phyloP scores from a whole-genome alignment of 2,329 filamentous ascomycete species.

The Nothophaeocryptopus gaeumannii region DNA sequence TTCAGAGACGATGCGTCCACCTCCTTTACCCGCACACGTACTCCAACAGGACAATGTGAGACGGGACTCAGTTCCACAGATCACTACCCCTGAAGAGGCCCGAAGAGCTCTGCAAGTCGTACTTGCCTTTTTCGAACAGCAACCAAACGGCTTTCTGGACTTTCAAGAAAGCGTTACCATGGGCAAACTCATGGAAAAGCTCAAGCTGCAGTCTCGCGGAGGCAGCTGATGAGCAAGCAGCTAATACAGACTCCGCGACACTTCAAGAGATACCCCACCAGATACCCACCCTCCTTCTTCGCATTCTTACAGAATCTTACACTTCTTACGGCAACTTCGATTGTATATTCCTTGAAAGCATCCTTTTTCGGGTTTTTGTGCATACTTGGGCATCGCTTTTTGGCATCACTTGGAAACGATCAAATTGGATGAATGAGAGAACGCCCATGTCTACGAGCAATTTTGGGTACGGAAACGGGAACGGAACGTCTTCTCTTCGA shows the following conservation, averaged over 20 bases:
- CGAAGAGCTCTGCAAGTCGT: conserved; percentile 77
- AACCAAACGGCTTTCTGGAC: conserved; percentile 67
- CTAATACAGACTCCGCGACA: not conserved
- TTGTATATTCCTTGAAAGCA: not conserved
- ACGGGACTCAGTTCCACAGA: conserved; percentile 39
- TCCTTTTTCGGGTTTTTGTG: no score
- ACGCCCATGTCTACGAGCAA: no score
- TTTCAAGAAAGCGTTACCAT: conserved; percentile 75
- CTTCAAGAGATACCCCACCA: not conserved
- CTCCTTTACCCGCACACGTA: conserved; percentile 41
- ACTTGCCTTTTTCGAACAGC: conserved; percentile 74
- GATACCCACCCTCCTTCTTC: not conserved
- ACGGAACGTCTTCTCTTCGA: no score
- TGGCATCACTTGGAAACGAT: no score
- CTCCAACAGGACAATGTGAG: conserved; percentile 17
- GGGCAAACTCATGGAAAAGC: conserved; percentile 79
- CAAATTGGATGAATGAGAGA: no score
- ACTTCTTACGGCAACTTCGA: not conserved
- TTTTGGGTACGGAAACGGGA: no score
- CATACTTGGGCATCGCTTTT: no score
- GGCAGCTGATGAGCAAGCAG: conserved; percentile 15
- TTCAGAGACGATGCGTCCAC: conserved; percentile 47
- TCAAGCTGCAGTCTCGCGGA: conserved; percentile 56
- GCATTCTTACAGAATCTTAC: not conserved
- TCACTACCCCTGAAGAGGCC: conserved; percentile 81